Conservation (phyloP, 306 rosid genomes). For the Begonia loranthoides region DNA sequence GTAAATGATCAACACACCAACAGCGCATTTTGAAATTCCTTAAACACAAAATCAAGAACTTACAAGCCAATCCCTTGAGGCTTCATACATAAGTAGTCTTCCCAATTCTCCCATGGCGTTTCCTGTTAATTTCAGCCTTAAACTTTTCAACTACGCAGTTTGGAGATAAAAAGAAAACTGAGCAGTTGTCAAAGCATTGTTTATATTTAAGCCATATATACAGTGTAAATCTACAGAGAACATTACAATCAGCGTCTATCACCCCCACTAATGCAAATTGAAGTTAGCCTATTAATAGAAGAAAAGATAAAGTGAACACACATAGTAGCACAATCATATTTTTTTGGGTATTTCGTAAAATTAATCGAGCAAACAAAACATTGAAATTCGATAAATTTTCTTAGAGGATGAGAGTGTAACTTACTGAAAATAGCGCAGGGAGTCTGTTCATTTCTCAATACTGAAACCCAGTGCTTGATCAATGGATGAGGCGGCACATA, state of each 20-base stretch:
- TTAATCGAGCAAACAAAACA: not conserved
- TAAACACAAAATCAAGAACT: constrained; percentile 14
- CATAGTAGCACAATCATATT: not conserved
- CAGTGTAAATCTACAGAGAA: too few species aligned
- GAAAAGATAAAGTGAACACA: not conserved
- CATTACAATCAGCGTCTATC: too few species aligned
- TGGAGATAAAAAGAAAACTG: not conserved
- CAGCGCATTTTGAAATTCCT: too few species aligned
- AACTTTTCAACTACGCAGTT: constrained; percentile 5
- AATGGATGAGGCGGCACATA: constrained; percentile 85
- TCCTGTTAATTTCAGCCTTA: constrained; percentile 29
- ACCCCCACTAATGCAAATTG: too few species aligned
- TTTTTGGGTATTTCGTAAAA: not conserved
- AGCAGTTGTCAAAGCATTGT: too few species aligned
- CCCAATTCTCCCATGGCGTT: constrained; percentile 97
- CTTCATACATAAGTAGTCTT: constrained; percentile 82
- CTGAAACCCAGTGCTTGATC: constrained; percentile 97
- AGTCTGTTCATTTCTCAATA: constrained; percentile 82
- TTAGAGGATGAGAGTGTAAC: constrained; percentile 15
- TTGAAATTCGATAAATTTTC: not conserved
- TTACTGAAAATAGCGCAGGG: constrained; percentile 78
- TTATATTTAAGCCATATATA: too few species aligned
- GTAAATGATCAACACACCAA: too few species aligned
- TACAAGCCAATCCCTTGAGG: constrained; percentile 96
- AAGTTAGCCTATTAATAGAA: too few species aligned